Evolutionary conservation across 2,329 filamentous ascomycete genomes (phyloP), one percentile per base, ranked within the genome.

Genomic region (Hypoxylon sp.): DNA sequence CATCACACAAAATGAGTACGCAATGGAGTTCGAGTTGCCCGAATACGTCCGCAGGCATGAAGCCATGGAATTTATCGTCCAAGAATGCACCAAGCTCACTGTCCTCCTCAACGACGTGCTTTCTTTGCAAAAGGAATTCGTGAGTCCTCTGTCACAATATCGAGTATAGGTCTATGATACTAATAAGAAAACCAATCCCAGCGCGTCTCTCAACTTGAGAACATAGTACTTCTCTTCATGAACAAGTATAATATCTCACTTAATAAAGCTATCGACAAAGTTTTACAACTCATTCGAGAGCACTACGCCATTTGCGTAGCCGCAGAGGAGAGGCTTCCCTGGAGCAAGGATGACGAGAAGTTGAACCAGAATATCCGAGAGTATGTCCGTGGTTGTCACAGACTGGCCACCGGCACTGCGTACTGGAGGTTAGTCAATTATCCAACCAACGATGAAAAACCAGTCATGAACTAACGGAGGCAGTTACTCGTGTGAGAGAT

Each of bases 111-210:
- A 77, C 41, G 75, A 77, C 25, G 57, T 77, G 11, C 52, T 75
- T 13, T 76, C 75, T 9, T 41, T 75, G n/a, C 74, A 77, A 23
- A 77, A 76, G 46, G 75, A 76, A 69, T 77, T 77, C 48, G 75
- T 77, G 56, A 61, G 75, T 73, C 38, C 5, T 32, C 32, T 2
- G 2, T 2, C 14, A 17, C 28, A 30, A 7, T 10, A n/a, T 17
- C 14, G 17, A 50, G 11, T 30, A 2, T 11, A 30, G 7, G 23
- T 2, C 11, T 17, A 36, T 7, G 13, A 10, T 11, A 25, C 52
- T 60, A 55, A 43, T 14, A 28, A 21, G 4, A 32, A 49, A 48
- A 6, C 23, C 21, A 50, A 36, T 25, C 23, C 14, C 41, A 77
- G 75, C 74, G 73, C 3, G 75, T 68, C 4, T 72, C 67, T 4